Evolutionary conservation across 2,329 filamentous ascomycete species (phyloP).

Genomic region (Colletotrichum sansevieriae): DNA sequence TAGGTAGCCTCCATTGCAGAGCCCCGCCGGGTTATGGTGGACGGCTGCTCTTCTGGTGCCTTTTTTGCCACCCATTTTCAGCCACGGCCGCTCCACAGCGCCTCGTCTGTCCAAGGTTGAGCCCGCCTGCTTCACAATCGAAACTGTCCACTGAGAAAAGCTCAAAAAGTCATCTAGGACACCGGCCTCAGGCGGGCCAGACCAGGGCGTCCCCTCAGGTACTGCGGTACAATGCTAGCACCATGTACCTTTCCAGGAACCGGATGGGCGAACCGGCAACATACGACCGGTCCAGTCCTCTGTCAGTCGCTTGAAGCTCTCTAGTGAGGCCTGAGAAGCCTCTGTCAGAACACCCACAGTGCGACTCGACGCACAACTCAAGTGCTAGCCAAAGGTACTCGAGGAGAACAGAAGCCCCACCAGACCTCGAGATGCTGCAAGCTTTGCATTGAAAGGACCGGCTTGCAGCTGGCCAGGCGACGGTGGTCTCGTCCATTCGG

Average conservation of each 20-base stretch:
- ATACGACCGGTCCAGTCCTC: constrained; percentile 15
- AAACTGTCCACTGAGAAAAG: constrained; percentile 42
- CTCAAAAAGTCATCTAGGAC: constrained; percentile 40
- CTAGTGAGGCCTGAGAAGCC: constrained; percentile 8
- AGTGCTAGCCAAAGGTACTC: background rate
- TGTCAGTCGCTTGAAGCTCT: constrained; percentile 4
- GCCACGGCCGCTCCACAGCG: constrained; percentile 27
- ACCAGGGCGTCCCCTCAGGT: constrained; percentile 18
- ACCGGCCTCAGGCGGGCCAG: constrained; percentile 37
- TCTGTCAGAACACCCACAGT: constrained; percentile 25
- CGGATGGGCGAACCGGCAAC: constrained; percentile 23
- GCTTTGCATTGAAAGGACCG: constrained; percentile 35
- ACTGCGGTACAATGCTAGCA: constrained; percentile 6
- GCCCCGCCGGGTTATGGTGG: constrained; percentile 23
- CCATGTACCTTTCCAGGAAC: constrained; percentile 33
- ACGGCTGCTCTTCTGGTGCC: background rate
- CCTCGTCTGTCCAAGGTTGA: constrained; percentile 33
- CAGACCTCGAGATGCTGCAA: constrained; percentile 40
- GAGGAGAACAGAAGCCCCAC: constrained; percentile 26
- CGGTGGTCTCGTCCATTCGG: constrained; percentile 36
- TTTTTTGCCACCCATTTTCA: no score
- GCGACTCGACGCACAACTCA: constrained; percentile 19
- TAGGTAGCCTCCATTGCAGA: constrained; percentile 21
- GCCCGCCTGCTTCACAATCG: constrained; percentile 38
- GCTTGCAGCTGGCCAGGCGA: constrained; percentile 34